These are phyloP conservation scores for Russula olivacea DNA, from an alignment of 768 basidiomycete genomes.

Conservation along the genomic window DNA sequence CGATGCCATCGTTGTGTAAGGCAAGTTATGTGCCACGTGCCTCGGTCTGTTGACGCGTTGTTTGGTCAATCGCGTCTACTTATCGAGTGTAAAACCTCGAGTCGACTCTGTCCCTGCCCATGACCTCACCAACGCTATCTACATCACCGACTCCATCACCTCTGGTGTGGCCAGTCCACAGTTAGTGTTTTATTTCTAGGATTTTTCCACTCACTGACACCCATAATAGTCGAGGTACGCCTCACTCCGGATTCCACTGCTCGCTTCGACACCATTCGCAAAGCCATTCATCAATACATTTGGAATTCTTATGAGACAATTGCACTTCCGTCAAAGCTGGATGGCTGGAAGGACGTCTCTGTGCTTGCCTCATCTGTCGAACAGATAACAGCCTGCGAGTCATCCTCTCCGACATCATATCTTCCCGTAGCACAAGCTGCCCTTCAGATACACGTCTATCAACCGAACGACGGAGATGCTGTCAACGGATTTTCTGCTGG, in stretches of 20 bases:
- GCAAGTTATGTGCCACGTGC: constrained; percentile 15
- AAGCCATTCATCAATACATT: constrained; percentile 53
- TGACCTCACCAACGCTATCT: constrained; percentile 13
- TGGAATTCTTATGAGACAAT: constrained; percentile 56
- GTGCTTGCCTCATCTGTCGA: constrained; percentile 73
- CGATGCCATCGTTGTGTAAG: background rate
- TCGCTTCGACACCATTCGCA: constrained; percentile 70
- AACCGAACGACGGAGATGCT: constrained; percentile 60
- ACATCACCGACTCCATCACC: constrained; percentile 14
- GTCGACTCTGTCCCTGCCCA: constrained; percentile 5
- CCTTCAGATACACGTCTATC: constrained; percentile 85
- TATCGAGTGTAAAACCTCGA: no score
- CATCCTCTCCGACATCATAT: constrained; percentile 46
- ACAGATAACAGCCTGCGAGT: constrained; percentile 66
- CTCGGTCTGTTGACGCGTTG: constrained; percentile 44
- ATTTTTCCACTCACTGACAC: background rate
- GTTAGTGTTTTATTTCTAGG: constrained; percentile 33
- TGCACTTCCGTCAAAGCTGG: constrained; percentile 60
- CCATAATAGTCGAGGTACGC: constrained; percentile 70
- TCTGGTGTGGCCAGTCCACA: constrained; percentile 59
- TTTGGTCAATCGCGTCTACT: constrained; percentile 31
- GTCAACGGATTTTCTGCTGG: constrained; percentile 66
- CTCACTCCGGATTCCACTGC: constrained; percentile 60
- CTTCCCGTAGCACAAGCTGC: constrained; percentile 51
- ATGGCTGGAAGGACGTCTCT: constrained; percentile 74